These are phyloP conservation scores for Populus hybrid DNA, from an alignment of 441 rosid species.

Conservation along the genomic window DNA sequence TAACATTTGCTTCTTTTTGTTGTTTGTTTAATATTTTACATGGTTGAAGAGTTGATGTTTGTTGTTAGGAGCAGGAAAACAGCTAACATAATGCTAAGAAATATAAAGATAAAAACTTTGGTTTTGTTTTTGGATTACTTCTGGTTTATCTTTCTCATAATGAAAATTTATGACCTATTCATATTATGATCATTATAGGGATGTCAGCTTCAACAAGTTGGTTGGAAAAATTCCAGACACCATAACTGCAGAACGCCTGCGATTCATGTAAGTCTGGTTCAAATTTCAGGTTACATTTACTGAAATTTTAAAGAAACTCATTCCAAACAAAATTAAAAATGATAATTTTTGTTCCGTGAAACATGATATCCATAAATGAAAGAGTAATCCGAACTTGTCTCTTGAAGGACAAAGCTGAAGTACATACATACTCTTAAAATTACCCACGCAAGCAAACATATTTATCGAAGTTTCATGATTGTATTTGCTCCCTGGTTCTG, in stretches of 20 bases:
- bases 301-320: not conserved
- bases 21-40: not conserved
- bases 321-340: not conserved
- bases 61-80: not conserved
- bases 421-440: not conserved
- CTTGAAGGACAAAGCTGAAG: not conserved
- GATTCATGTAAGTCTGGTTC: conserved; percentile 52
- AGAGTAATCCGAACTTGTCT: not conserved
- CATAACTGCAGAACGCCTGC: conserved; percentile 29
- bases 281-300: conserved; percentile 8
- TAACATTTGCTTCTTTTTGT: not conserved
- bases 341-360: not conserved
- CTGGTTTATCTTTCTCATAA: not conserved
- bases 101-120: not conserved
- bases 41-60: not conserved
- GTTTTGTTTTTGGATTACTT: not conserved
- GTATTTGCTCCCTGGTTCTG: not conserved
- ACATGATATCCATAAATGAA: not conserved
- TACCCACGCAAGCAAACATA: not conserved
- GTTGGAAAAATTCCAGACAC: conserved; percentile 51
- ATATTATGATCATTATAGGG: conserved; percentile 44
- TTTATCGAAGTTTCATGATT: not conserved
- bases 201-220: conserved; percentile 77
- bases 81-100: not conserved
- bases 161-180: conserved; percentile 2